phyloP scores from a whole-genome alignment of 176 grass and related monocot species.

The Calamus simplicifolius region DNA sequence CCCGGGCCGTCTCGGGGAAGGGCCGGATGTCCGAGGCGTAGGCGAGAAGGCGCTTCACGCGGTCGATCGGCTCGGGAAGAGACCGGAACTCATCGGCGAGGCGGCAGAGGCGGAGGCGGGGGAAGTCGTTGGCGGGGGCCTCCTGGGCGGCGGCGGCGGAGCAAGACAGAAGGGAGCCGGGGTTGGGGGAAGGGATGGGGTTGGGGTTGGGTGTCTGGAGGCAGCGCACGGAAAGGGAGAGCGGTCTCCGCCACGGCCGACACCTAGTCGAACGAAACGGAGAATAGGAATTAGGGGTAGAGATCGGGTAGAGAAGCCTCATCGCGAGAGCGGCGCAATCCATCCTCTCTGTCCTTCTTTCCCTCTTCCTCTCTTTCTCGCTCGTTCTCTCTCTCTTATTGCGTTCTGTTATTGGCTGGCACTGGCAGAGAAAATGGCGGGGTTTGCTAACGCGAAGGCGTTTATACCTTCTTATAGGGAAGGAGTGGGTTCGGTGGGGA shows the following conservation, averaged over 20 bases:
- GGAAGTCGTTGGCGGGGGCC: background rate
- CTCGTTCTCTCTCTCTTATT: too few species aligned
- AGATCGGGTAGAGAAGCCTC: too few species aligned
- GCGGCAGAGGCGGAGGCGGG: conserved; percentile 29
- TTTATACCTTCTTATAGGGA: too few species aligned
- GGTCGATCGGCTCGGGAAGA: conserved; percentile 41
- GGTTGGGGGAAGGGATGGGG: conserved; percentile 5
- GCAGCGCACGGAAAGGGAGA: conserved; percentile 29
- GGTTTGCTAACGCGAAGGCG: too few species aligned
- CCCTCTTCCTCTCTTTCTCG: too few species aligned
- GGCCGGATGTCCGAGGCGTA: conserved; percentile 50
- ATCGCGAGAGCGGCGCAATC: too few species aligned
- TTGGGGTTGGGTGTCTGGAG: conserved; percentile 10
- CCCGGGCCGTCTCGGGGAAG: conserved; percentile 39
- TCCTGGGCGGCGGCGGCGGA: conserved; percentile 17
- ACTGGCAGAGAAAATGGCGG: too few species aligned
- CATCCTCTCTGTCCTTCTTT: too few species aligned
- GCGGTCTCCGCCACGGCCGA: conserved; percentile 4
- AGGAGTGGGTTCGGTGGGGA: too few species aligned
- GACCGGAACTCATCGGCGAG: conserved; percentile 62
- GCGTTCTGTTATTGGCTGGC: too few species aligned
- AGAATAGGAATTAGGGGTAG: too few species aligned
- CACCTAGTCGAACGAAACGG: background rate
- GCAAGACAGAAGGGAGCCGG: conserved; percentile 8
- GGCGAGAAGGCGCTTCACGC: conserved; percentile 54